phyloP scores from a whole-genome alignment of 2,329 filamentous ascomycete genomes.

The Sporothrix sp. region DNA sequence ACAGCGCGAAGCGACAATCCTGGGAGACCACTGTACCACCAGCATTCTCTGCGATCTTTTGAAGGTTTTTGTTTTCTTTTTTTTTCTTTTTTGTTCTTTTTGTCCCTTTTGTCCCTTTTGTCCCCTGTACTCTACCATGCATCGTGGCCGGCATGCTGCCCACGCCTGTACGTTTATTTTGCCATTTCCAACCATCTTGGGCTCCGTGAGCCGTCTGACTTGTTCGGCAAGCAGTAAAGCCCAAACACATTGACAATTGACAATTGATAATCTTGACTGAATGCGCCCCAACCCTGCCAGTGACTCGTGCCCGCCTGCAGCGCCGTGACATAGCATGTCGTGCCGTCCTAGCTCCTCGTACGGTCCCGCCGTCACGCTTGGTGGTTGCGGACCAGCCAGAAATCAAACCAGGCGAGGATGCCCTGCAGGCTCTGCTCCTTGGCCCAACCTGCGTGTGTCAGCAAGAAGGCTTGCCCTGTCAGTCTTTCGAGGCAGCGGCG shows the following conservation, averaged over 20 bases:
- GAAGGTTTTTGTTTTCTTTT: too few relatives aligned
- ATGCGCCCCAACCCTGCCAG: too few relatives aligned
- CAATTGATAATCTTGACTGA: too few relatives aligned
- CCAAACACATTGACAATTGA: not conserved
- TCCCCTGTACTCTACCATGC: not conserved
- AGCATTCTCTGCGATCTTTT: too few relatives aligned
- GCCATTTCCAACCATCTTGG: too few relatives aligned
- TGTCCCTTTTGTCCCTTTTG: not conserved
- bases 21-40: not conserved
- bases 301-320: too few relatives aligned
- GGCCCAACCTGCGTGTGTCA: conserved; percentile 15
- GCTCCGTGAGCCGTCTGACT: too few relatives aligned
- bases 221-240: not conserved
- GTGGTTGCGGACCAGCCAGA: conserved; percentile 15
- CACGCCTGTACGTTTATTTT: not conserved
- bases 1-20: not conserved
- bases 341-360: too few relatives aligned
- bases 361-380: not conserved
- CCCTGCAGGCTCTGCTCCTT: conserved; percentile 19
- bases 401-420: conserved; percentile 18
- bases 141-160: not conserved
- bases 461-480: not conserved
- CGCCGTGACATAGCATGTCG: too few relatives aligned
- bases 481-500: too few relatives aligned
- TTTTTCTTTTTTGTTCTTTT: not conserved